Base-by-base conservation (phyloP, 768 basidiomycete genomes). In the Mycena crocata region DNA sequence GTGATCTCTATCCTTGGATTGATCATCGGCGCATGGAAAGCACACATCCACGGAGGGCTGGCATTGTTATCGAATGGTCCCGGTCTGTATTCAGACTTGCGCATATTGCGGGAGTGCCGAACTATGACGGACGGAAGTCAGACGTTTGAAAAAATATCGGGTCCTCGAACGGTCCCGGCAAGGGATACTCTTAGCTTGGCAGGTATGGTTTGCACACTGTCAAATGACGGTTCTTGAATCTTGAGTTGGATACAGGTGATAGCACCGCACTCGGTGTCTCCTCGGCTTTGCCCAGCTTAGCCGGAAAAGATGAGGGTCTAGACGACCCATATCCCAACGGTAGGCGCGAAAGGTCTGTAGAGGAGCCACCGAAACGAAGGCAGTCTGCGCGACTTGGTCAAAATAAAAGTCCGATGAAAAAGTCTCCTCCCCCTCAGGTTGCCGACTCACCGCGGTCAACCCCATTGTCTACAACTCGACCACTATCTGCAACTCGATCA, bases 1-100 rank as follows among this genome's bases (percentile, higher is more conserved):
- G 28, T 44, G n/a, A 44, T 64, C 46, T 50, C 56, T n/a, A 58
- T 58, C 24, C 56, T 64, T 19, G 56, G 56, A n/a, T 21, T n/a
- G 49, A 39, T 64, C 17, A 57, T 57, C 19, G 48, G 19, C 0
- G 50, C 63, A 3, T 64, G 63, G 63, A 64, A 57, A 24, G 52
- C 30, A 2, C 63, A 64, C 24, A 3, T 57, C 1, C 13, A 39
- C 2, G 45, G 39, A 30, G 63, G 63, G 30, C 19, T 49, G 30
- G 48, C 63, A 13, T 21, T 26, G n/a, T 30, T 64, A 19, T 64
- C 37, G 6, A 58, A 42, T 24, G 63, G 56, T 1, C 49, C 49
- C 10, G 63, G 63, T 9, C 26, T 45, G 30, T 23, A 57, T 57
- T 64, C 63, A 19, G 56, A 64, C 21, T 52, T 52, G 24, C 49